phyloP scores from a whole-genome alignment of 495 filamentous ascomycete genomes.

The Podospora comata region DNA sequence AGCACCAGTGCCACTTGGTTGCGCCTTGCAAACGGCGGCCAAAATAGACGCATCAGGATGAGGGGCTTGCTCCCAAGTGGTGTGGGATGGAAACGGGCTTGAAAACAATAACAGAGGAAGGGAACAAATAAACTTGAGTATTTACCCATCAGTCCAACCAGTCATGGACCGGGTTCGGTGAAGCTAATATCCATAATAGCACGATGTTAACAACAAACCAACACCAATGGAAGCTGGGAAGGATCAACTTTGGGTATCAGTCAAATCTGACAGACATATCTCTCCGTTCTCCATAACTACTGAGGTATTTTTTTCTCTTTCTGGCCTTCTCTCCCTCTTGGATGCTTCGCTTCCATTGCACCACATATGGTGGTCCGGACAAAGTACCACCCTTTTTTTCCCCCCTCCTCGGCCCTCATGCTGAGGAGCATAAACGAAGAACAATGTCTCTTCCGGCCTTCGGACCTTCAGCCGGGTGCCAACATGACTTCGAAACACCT shows the following conservation, averaged over 20 bases:
- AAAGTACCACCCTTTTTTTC: too few relatives aligned
- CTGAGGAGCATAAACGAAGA: not conserved
- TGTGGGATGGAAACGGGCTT: not conserved
- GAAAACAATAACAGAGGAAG: not conserved
- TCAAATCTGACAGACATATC: not conserved
- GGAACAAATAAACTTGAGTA: not conserved
- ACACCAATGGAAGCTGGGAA: not conserved
- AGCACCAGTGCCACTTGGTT: not conserved
- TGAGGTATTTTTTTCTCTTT: not conserved
- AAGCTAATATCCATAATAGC: not conserved
- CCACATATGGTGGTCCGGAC: not conserved
- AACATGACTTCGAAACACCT: not conserved
- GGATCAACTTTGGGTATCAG: too few relatives aligned
- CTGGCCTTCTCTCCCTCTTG: not conserved
- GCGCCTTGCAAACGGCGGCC: not conserved
- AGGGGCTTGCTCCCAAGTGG: too few relatives aligned
- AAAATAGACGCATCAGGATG: not conserved
- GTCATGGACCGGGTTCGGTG: not conserved
- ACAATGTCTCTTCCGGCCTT: not conserved
- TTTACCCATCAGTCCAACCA: not conserved
- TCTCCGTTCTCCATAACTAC: not conserved
- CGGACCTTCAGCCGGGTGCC: not conserved
- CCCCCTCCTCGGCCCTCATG: too few relatives aligned
- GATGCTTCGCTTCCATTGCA: not conserved
- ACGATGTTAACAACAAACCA: not conserved